Evolutionary conservation across 1,284 basidiomycete species (phyloP), one percentile per base, ranked within the genome.

Genomic region (Ceratobasidium papillatum): DNA sequence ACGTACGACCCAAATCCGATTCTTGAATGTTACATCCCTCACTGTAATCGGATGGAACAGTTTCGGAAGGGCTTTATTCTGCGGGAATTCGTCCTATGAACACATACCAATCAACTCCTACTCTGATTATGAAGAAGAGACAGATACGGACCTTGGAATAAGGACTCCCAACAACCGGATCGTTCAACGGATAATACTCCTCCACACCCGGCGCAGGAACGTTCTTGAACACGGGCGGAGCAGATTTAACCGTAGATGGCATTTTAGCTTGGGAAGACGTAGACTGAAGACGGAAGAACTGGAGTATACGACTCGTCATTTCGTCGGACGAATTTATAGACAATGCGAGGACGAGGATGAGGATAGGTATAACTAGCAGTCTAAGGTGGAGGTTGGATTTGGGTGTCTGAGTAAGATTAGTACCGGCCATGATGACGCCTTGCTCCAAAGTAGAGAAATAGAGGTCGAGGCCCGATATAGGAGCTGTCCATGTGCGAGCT

Each of bases 21-120:
- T 93, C 80, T 91, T 91, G 85, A 94, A 92, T 1, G 84, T 86
- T 0, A 88, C 83, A 59, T 86, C 87, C 65, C 86, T 84, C 43
- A 95, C 85, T 1, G 84, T 89, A 64, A 94, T 79, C 1, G 91
- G 89, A 77, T 89, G 82, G 82, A 95, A 95, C 1, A 94, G 81
- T 59, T 85, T 81, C 0, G 92, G 91, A 0, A 87, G 84, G 0
- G 82, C 79, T 17, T 84, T 81, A 77, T 87, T 87, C 75, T 83
- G 83, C 1, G 83, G 81, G 74, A 84, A 85, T n/a, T 80, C 76
- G 7, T 82, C 82, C 87, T 89, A 17, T 61, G n/a, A n/a, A n/a
- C n/a, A n/a, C n/a, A n/a, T n/a, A n/a, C n/a, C n/a, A n/a, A n/a
- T n/a, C n/a, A n/a, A n/a, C n/a, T n/a, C n/a, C n/a, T n/a, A n/a